Percentiles rank a stretch among this genome's conserved stretches.
phyloP scores from a whole-genome alignment of 225 moss, liverwort and hornwort genomes.

The Physcomitrium patens region DNA sequence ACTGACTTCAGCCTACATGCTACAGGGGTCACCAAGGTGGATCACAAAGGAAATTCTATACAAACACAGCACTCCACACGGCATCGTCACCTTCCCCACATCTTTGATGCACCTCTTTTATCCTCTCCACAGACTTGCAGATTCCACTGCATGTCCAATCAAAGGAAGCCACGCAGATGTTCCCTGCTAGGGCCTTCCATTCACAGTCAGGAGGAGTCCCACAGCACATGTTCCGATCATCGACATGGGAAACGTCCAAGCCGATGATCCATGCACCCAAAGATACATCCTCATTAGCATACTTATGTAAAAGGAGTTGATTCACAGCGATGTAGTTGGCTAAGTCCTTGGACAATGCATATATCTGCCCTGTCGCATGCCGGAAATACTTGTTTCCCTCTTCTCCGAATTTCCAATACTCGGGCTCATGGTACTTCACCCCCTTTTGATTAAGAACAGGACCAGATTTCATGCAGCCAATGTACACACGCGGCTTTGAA shows the following conservation, averaged over 20 bases:
- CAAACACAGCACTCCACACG: constrained; percentile 58
- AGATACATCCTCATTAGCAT: constrained; percentile 77
- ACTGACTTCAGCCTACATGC: too few species aligned
- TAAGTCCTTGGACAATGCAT: constrained; percentile 71
- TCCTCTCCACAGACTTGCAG: constrained; percentile 68
- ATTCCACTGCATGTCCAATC: constrained; percentile 80
- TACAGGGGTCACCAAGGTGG: too few species aligned
- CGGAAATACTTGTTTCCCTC: constrained; percentile 77
- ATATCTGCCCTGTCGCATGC: constrained; percentile 76
- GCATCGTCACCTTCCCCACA: constrained; percentile 73
- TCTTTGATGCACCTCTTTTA: constrained; percentile 71
- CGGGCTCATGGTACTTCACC: constrained; percentile 58
- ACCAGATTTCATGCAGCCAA: constrained; percentile 79
- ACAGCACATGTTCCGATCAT: constrained; percentile 77
- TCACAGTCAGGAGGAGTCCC: constrained; percentile 79
- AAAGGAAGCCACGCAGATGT: constrained; percentile 71
- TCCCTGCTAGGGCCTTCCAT: constrained; percentile 75
- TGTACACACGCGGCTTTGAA: constrained; percentile 67
- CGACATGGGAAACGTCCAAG: constrained; percentile 74
- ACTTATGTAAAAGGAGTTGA: constrained; percentile 69
- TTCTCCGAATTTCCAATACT: constrained; percentile 79
- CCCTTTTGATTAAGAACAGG: constrained; percentile 28
- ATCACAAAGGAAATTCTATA: background rate
- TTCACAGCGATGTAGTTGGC: constrained; percentile 67
- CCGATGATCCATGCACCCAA: constrained; percentile 78